These are phyloP conservation scores for Poteriospumella lacustris DNA, from an alignment of 108 stramenopile species.

Conservation along the genomic window DNA sequence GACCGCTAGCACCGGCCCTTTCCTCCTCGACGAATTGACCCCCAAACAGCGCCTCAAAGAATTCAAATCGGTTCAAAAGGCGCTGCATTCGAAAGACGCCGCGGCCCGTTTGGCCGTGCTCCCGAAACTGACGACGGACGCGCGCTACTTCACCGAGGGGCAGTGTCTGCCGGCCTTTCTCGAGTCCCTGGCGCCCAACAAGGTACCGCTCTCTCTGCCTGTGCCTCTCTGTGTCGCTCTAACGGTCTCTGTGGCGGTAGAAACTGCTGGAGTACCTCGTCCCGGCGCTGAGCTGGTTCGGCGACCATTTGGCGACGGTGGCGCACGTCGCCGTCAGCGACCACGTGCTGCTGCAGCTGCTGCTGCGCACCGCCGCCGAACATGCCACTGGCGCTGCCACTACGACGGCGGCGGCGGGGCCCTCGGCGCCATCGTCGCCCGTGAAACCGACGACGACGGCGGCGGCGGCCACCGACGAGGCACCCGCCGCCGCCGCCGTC, in stretches of 20 bases:
- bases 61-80: constrained; percentile 3
- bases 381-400: too few relatives aligned
- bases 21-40: not conserved
- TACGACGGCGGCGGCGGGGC: too few relatives aligned
- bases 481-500: too few relatives aligned
- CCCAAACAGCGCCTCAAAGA: constrained; percentile 18
- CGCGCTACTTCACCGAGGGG: not conserved
- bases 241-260: not conserved
- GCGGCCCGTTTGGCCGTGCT: not conserved
- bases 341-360: not conserved
- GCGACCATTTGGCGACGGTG: too few relatives aligned
- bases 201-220: too few relatives aligned
- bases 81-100: not conserved
- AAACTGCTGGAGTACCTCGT: not conserved
- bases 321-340: not conserved
- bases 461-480: too few relatives aligned
- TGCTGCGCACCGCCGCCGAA: not conserved
- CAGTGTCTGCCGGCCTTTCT: not conserved
- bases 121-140: not conserved
- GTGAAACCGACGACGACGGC: too few relatives aligned
- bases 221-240: too few relatives aligned
- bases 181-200: not conserved
- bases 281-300: too few relatives aligned
- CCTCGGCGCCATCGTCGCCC: too few relatives aligned
- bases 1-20: too few relatives aligned